phyloP scores from a whole-genome alignment of 768 basidiomycete species.

The Hericium coralloides region DNA sequence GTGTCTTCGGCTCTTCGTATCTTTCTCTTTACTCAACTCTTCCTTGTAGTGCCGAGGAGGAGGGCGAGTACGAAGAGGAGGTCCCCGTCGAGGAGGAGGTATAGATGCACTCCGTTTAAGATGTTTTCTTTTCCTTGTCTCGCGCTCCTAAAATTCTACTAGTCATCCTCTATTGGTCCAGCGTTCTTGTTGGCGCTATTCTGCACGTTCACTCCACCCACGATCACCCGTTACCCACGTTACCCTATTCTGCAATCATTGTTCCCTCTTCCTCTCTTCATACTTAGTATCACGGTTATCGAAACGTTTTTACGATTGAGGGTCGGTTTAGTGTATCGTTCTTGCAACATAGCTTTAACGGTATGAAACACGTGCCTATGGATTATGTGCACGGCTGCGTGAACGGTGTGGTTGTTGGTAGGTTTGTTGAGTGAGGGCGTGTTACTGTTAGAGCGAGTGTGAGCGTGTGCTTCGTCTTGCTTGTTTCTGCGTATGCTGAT shows the following conservation, averaged over 20 bases:
- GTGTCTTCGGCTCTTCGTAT: conserved; percentile 23
- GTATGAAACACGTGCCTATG: background rate
- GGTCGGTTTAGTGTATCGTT: background rate
- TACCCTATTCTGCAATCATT: conserved; percentile 15
- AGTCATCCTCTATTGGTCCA: conserved; percentile 15
- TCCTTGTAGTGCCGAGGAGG: conserved; percentile 63
- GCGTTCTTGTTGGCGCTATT: background rate
- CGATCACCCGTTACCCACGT: conserved; percentile 9
- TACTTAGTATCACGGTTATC: background rate
- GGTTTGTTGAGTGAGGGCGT: no score
- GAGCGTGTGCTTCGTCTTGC: no score
- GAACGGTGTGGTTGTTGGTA: no score
- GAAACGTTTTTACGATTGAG: background rate
- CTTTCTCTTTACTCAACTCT: conserved; percentile 1
- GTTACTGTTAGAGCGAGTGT: no score
- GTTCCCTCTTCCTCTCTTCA: conserved; percentile 1
- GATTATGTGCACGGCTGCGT: no score
- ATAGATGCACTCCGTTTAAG: conserved; percentile 18
- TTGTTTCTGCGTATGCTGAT: no score
- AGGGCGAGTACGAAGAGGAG: conserved; percentile 86
- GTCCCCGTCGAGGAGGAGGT: conserved; percentile 46
- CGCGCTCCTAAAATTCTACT: conserved; percentile 13
- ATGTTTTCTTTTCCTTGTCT: conserved; percentile 4
- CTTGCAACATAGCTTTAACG: background rate
- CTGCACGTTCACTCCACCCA: background rate